Conservation (phyloP, 495 filamentous ascomycete species). For the Glarea lozoyensis region DNA sequence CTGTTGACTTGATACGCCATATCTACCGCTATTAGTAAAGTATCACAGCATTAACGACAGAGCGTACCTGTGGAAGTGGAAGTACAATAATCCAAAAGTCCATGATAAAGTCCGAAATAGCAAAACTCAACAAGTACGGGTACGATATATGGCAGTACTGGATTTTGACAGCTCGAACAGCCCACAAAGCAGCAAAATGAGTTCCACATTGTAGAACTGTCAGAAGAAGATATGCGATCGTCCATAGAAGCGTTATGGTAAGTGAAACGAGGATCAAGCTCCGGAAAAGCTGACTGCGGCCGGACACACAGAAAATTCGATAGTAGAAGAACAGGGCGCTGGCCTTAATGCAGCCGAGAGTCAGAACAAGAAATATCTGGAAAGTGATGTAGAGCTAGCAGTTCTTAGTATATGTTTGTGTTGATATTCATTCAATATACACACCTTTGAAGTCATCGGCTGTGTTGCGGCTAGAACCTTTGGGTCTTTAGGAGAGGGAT, state of each 20-base stretch:
- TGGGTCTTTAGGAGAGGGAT: constrained; percentile 4
- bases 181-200: neutral
- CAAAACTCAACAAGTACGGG: constrained; percentile 6
- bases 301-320: constrained; percentile 17
- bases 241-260: constrained; percentile 6
- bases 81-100: constrained; percentile 20
- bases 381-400: constrained; percentile 11
- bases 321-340: constrained; percentile 25
- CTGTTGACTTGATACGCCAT: neutral
- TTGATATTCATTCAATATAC: neutral
- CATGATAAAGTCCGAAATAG: constrained; percentile 19
- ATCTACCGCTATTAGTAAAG: neutral
- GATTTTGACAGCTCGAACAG: constrained; percentile 1
- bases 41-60: neutral
- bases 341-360: constrained; percentile 20
- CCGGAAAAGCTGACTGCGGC: neutral
- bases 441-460: constrained; percentile 1
- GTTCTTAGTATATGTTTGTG: neutral
- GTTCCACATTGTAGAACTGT: constrained; percentile 16
- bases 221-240: constrained; percentile 15
- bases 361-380: constrained; percentile 20
- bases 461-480: constrained; percentile 3
- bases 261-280: neutral
- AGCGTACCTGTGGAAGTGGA: constrained; percentile 19
- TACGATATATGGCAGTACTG: constrained; percentile 6